These are phyloP conservation scores for Apiotrichum domesticum DNA, from an alignment of 1,284 basidiomycete species.

Conservation along the genomic window DNA sequence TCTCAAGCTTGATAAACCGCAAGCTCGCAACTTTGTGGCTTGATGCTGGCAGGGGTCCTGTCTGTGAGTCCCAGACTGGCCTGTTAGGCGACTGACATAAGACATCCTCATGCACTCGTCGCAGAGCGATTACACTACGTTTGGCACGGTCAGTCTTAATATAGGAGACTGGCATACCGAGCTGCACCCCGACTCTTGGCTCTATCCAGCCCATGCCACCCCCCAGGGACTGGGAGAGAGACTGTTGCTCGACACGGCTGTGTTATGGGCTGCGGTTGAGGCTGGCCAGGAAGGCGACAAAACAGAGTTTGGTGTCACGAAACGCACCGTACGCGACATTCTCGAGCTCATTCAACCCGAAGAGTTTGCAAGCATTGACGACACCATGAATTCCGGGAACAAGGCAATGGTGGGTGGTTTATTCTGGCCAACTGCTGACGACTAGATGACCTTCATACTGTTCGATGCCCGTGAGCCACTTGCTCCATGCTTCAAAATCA, in stretches of 20 bases:
- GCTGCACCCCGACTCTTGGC: slow-evolving; percentile 20
- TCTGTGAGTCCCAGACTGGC: slow-evolving; percentile 21
- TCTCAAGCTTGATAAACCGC: slow-evolving; percentile 18
- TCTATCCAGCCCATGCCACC: slow-evolving; percentile 20
- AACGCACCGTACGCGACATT: neutral
- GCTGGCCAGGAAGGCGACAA: slow-evolving; percentile 10
- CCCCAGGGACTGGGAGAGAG: slow-evolving; percentile 19
- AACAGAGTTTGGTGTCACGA: slow-evolving; percentile 9
- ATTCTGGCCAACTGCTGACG: neutral
- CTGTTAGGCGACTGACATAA: slow-evolving; percentile 1
- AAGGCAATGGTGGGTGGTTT: neutral
- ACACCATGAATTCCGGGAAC: slow-evolving; percentile 27
- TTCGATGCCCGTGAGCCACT: neutral
- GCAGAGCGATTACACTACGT: slow-evolving; percentile 16
- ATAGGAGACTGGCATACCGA: slow-evolving; percentile 15
- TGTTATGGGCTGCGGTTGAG: slow-evolving; percentile 33
- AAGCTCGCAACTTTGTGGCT: slow-evolving; percentile 26
- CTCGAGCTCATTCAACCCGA: neutral
- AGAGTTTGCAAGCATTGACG: too few species aligned
- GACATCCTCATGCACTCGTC: slow-evolving; percentile 31
- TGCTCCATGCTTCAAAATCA: too few species aligned
- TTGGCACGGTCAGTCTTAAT: slow-evolving; percentile 16
- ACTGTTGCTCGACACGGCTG: slow-evolving; percentile 35
- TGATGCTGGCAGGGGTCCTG: slow-evolving; percentile 30
- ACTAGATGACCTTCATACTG: neutral